Conservation (phyloP, 306 rosid species). For the Mimosa pudica region DNA sequence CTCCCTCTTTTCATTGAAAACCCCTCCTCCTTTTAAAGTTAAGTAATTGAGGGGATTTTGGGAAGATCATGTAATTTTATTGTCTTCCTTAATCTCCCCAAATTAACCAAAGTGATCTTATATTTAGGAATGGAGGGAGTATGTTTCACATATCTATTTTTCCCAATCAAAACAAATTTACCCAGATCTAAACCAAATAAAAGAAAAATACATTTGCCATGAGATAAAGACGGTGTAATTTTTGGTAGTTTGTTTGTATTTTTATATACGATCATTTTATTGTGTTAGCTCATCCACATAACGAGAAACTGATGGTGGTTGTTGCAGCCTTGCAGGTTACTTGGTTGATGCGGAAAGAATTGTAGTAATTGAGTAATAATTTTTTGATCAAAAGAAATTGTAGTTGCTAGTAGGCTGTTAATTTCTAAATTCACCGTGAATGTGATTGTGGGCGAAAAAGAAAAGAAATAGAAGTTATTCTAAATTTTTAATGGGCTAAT, state of each 20-base stretch:
- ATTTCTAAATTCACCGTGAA: conserved; percentile 10
- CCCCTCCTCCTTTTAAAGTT: too few relatives aligned
- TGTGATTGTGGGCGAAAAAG: not conserved
- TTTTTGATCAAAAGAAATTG: too few relatives aligned
- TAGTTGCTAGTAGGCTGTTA: conserved; percentile 7
- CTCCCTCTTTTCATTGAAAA: too few relatives aligned
- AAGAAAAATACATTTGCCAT: not conserved
- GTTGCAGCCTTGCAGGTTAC: conserved; percentile 26
- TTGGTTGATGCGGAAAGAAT: not conserved
- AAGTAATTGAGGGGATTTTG: too few relatives aligned
- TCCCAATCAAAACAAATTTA: not conserved
- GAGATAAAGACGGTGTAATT: not conserved
- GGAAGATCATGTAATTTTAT: too few relatives aligned
- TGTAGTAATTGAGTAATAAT: not conserved
- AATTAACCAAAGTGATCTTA: too few relatives aligned
- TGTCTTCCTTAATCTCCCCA: too few relatives aligned
- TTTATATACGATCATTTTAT: not conserved
- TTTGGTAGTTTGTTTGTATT: not conserved
- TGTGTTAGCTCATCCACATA: not conserved
- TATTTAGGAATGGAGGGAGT: too few relatives aligned
- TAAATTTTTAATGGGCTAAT: too few relatives aligned
- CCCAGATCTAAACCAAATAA: not conserved
- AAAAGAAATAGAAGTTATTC: too few relatives aligned
- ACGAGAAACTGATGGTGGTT: conserved; percentile 29
- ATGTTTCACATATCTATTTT: too few relatives aligned